Evolutionary conservation across 257 asterid species (phyloP).

Genomic region (Buddleja alternifolia): DNA sequence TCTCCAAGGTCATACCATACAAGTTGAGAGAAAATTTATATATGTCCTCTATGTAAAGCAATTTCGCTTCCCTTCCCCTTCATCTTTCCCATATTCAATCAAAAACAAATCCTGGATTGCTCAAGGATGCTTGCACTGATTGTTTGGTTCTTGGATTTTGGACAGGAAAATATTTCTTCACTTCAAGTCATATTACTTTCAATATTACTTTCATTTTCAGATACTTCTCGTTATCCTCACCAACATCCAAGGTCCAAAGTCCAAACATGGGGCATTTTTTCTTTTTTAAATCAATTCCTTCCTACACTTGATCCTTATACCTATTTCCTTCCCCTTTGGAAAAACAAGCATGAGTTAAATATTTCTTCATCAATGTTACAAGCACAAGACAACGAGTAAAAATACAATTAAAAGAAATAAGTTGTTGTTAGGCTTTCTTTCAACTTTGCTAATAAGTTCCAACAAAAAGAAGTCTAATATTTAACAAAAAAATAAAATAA

Average conservation of each 20-base stretch:
- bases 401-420: not conserved
- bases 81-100: not conserved
- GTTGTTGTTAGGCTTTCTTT: not conserved
- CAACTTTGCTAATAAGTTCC: not conserved
- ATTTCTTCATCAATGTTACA: not conserved
- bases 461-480: not conserved
- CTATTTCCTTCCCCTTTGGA: not conserved
- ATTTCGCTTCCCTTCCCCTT: not conserved
- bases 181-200: too few species aligned
- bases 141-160: too few species aligned
- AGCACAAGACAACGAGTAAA: not conserved
- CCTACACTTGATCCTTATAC: not conserved
- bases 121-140: not conserved
- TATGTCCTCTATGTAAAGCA: not conserved
- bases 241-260: too few species aligned
- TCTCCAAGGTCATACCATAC: not conserved
- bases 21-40: not conserved
- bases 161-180: too few species aligned
- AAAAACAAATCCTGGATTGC: not conserved
- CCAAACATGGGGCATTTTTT: too few species aligned
- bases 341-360: not conserved
- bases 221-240: too few species aligned
- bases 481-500: conserved; percentile 11
- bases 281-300: not conserved
- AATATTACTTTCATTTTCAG: too few species aligned